Conservation (phyloP, 2,329 filamentous ascomycete genomes). For the Aspergillus caelatus region DNA sequence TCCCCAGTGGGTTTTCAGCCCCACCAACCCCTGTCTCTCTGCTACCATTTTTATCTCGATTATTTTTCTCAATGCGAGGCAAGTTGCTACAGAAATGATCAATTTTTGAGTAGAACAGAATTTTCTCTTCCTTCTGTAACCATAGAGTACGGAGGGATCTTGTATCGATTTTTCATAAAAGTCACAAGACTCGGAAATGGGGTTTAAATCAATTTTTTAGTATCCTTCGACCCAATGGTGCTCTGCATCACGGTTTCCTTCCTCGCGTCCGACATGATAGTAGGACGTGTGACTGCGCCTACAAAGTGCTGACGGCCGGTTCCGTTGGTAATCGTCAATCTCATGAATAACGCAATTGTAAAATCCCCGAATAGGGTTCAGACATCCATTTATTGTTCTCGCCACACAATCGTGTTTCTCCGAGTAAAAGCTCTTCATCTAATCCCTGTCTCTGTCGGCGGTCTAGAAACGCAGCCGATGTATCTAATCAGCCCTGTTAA, state of each 20-base stretch:
- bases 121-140: background rate
- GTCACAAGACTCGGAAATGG: background rate
- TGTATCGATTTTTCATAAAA: background rate
- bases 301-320: background rate
- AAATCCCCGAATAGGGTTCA: background rate
- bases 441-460: background rate
- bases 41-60: slow-evolving; percentile 17
- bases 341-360: background rate
- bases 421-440: background rate
- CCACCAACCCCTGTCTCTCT: slow-evolving; percentile 22
- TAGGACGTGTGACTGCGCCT: background rate
- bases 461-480: slow-evolving; percentile 10
- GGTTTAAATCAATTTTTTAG: background rate
- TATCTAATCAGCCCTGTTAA: background rate
- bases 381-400: background rate
- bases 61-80: background rate
- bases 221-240: background rate
- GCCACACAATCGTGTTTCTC: background rate
- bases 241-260: too few species aligned
- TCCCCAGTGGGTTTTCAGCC: background rate
- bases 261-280: too few species aligned
- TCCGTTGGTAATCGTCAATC: background rate
- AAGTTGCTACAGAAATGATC: background rate
- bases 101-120: background rate
- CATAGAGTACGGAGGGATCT: background rate